These are phyloP conservation scores for Pichia terricola DNA, from an alignment of 1,139 yeast genomes.

Conservation along the genomic window DNA sequence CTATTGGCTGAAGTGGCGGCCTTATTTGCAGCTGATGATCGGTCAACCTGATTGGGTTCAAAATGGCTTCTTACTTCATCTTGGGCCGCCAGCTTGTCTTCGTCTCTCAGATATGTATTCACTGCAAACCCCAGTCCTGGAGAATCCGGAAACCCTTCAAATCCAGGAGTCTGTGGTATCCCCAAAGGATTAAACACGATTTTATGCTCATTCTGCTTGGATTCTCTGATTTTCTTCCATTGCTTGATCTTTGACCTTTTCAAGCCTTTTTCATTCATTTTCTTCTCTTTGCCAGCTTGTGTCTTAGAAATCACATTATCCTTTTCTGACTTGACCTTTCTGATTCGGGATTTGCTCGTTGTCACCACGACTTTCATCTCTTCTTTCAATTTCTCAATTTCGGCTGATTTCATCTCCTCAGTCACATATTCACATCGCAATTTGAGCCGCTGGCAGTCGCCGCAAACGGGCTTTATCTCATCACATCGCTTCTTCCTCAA, in stretches of 20 bases:
- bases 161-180: neutral
- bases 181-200: slow-evolving; percentile 22
- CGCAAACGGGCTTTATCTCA: slow-evolving; percentile 52
- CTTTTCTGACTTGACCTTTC: slow-evolving; percentile 14
- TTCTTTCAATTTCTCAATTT: slow-evolving; percentile 16
- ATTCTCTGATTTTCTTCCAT: neutral
- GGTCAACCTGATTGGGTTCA: too few species aligned
- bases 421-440: slow-evolving; percentile 44
- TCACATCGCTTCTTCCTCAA: slow-evolving; percentile 67
- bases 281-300: slow-evolving; percentile 1
- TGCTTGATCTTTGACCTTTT: too few species aligned
- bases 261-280: too few species aligned
- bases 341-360: slow-evolving; percentile 21
- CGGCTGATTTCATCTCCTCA: slow-evolving; percentile 28
- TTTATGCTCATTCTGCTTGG: slow-evolving; percentile 5
- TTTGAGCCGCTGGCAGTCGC: slow-evolving; percentile 46
- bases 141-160: too few species aligned
- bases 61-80: too few species aligned
- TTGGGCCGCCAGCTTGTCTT: too few species aligned
- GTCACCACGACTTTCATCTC: slow-evolving; percentile 31
- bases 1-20: too few species aligned
- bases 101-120: too few species aligned
- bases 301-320: neutral
- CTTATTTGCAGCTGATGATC: too few species aligned
- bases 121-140: too few species aligned